phyloP scores from a whole-genome alignment of 2,329 filamentous ascomycete genomes.

The Balansia obtecta region DNA sequence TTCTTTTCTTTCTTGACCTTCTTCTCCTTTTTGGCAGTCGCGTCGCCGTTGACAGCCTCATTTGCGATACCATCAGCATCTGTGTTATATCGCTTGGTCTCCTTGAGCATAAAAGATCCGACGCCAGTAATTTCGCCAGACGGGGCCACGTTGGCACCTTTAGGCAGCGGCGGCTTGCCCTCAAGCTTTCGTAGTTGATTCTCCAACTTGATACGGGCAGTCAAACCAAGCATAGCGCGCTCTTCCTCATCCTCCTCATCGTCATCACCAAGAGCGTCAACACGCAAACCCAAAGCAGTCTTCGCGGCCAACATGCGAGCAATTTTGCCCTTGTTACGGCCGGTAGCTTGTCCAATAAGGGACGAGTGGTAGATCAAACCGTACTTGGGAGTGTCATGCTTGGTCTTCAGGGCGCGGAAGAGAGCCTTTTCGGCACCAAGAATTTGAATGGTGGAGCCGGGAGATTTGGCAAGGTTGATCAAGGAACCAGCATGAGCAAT shows the following conservation, averaged over 20 bases:
- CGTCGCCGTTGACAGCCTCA: constrained; percentile 31
- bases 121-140: constrained; percentile 52
- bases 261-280: constrained; percentile 57
- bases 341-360: constrained; percentile 90
- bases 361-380: constrained; percentile 89
- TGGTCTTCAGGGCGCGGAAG: constrained; percentile 96
- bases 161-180: constrained; percentile 75
- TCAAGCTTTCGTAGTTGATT: constrained; percentile 67
- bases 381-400: constrained; percentile 98
- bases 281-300: constrained; percentile 81
- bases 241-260: constrained; percentile 77
- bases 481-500: constrained; percentile 92
- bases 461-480: constrained; percentile 88
- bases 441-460: constrained; percentile 93
- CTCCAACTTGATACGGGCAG: constrained; percentile 61
- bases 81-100: constrained; percentile 85
- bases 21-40: constrained; percentile 26
- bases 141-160: constrained; percentile 62
- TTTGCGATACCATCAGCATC: constrained; percentile 78
- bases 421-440: constrained; percentile 97
- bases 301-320: constrained; percentile 92
- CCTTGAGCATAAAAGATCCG: constrained; percentile 83
- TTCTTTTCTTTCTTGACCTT: constrained; percentile 31
- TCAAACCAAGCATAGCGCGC: constrained; percentile 67
- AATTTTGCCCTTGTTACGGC: constrained; percentile 99